A percentile compares a stretch with the other conserved stretches of the same genome.
These are phyloP conservation scores for Coriolopsis trogii DNA, from an alignment of 1,284 basidiomycete species.

Conservation along the genomic window DNA sequence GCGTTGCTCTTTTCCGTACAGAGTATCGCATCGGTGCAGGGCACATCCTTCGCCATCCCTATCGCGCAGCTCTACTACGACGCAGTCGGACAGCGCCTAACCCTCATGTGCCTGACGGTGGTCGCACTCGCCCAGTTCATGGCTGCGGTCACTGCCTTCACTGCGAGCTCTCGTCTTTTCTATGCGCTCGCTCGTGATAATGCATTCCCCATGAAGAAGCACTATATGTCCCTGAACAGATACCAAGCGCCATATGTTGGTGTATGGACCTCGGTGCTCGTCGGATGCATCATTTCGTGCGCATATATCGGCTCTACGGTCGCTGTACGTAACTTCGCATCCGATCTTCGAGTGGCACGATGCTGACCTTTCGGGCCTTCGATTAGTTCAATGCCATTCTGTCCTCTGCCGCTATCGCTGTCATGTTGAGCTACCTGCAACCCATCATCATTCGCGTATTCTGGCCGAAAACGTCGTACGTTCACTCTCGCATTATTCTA, in stretches of 20 bases:
- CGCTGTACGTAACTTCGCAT: conserved; percentile 43
- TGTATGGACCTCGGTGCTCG: conserved; percentile 55
- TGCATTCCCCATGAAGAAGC: conserved; percentile 48
- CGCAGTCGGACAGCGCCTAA: conserved; percentile 50
- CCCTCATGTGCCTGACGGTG: conserved; percentile 55
- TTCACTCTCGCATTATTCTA: conserved; percentile 29
- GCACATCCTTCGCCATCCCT: conserved; percentile 55
- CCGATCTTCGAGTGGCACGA: background rate
- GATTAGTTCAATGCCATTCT: conserved; percentile 58
- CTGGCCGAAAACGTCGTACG: conserved; percentile 50
- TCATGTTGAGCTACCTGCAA: conserved; percentile 62
- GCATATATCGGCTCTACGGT: conserved; percentile 60
- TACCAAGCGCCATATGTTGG: conserved; percentile 59
- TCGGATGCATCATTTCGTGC: conserved; percentile 59
- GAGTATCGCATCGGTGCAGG: conserved; percentile 51
- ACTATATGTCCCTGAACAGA: conserved; percentile 53
- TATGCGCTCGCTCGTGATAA: conserved; percentile 61
- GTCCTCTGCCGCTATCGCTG: conserved; percentile 58
- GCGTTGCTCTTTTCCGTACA: conserved; percentile 62
- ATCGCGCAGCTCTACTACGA: conserved; percentile 63
- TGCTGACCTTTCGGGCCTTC: background rate
- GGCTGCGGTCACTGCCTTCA: conserved; percentile 63
- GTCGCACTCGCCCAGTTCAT: conserved; percentile 56
- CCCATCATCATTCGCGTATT: conserved; percentile 62
- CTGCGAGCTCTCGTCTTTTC: conserved; percentile 58